Evolutionary conservation across 768 basidiomycete genomes (phyloP).

Genomic region (Russula olivacea): DNA sequence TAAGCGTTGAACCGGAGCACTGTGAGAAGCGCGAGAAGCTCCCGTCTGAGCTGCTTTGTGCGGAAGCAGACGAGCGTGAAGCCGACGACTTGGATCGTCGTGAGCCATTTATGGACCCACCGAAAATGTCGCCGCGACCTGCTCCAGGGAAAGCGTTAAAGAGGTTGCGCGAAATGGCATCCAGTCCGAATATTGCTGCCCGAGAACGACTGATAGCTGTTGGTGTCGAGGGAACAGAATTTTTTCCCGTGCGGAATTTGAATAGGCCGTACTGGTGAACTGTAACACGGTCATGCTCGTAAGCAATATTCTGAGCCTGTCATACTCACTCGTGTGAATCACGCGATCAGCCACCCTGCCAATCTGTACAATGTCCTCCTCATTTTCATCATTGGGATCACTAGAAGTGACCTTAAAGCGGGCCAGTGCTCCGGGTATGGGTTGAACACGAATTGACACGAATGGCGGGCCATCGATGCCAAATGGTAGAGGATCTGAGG

Average conservation of each 20-base stretch:
- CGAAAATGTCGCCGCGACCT: constrained; percentile 69
- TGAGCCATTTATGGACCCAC: constrained; percentile 62
- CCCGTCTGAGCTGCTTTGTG: constrained; percentile 63
- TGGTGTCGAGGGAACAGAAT: constrained; percentile 79
- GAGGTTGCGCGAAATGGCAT: constrained; percentile 84
- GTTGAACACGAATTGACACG: constrained; percentile 76
- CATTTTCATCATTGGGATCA: constrained; percentile 64
- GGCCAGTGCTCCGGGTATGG: constrained; percentile 76
- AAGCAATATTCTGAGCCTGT: background rate
- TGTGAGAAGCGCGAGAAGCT: constrained; percentile 68
- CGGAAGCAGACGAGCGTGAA: constrained; percentile 69
- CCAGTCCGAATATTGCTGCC: constrained; percentile 83
- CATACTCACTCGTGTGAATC: constrained; percentile 68
- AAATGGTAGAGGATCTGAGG: constrained; percentile 73
- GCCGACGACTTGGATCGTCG: constrained; percentile 62
- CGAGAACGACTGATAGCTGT: constrained; percentile 65
- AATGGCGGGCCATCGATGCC: constrained; percentile 65
- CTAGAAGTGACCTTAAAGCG: constrained; percentile 72
- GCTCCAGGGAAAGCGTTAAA: constrained; percentile 68
- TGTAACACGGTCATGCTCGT: constrained; percentile 31
- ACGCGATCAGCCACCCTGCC: constrained; percentile 67
- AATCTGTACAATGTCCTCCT: constrained; percentile 81
- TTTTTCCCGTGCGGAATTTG: constrained; percentile 74
- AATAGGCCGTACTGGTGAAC: constrained; percentile 88
- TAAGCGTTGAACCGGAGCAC: constrained; percentile 60